Conservation (phyloP, 352 stramenopile species). For the Pythium diclinum region DNA sequence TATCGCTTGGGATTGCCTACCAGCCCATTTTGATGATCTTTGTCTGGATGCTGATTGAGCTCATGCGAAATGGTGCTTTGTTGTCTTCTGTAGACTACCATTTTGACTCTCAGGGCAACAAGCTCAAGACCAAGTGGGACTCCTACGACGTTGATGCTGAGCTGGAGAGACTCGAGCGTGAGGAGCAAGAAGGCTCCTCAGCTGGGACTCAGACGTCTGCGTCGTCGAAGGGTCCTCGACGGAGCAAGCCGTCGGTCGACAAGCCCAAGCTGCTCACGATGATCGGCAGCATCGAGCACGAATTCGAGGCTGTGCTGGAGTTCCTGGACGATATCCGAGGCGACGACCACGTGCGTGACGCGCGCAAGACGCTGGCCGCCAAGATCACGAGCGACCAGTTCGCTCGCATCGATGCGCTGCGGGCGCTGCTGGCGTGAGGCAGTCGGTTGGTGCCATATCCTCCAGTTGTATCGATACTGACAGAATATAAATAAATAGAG, state of each 20-base stretch:
- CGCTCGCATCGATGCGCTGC: conserved; percentile 60
- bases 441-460: not conserved
- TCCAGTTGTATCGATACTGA: not conserved
- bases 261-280: conserved; percentile 44
- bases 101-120: conserved; percentile 83
- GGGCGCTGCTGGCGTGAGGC: conserved; percentile 22
- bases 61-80: not conserved
- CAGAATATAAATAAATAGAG: conserved; percentile 6
- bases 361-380: conserved; percentile 62
- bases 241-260: conserved; percentile 20
- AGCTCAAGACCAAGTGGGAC: conserved; percentile 87
- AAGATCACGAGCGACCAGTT: conserved; percentile 73
- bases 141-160: conserved; percentile 77
- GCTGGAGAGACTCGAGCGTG: conserved; percentile 58
- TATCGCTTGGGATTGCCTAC: not conserved
- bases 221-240: conserved; percentile 10
- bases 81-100: conserved; percentile 59
- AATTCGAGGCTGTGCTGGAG: conserved; percentile 75
- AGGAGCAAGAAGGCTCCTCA: conserved; percentile 29
- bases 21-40: not conserved
- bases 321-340: conserved; percentile 72
- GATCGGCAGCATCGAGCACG: conserved; percentile 58
- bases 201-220: not conserved
- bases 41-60: not conserved
- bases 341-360: conserved; percentile 58